These are phyloP conservation scores for Eragrostis curvula DNA, from an alignment of 176 grass and related monocot genomes.

Conservation along the genomic window DNA sequence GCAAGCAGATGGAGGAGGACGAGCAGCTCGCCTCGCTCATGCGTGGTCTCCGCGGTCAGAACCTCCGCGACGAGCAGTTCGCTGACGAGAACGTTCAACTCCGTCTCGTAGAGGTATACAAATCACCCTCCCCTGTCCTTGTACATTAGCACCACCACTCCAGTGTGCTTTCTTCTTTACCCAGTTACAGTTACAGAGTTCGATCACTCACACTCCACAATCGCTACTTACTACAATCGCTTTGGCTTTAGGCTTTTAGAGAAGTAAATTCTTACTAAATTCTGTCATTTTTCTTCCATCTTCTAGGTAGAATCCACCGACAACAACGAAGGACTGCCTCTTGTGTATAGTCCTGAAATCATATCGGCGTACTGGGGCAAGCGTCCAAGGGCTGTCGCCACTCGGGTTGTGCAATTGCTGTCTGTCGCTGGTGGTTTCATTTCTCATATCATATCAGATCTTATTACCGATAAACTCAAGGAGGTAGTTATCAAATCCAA, in stretches of 20 bases:
- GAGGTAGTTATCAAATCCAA: conserved; percentile 55
- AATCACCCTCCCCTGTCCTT: neutral
- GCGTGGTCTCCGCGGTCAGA: conserved; percentile 93
- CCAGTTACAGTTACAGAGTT: neutral
- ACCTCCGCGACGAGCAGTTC: conserved; percentile 84
- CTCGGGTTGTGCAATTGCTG: conserved; percentile 73
- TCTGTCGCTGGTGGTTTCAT: conserved; percentile 96
- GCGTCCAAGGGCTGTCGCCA: conserved; percentile 73
- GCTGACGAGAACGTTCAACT: conserved; percentile 69
- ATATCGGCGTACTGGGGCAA: conserved; percentile 88
- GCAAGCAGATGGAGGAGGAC: conserved; percentile 99
- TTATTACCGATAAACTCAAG: conserved; percentile 82
- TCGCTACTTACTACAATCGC: too few relatives aligned
- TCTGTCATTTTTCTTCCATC: neutral
- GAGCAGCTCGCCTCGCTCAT: conserved; percentile 90
- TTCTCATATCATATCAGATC: conserved; percentile 76
- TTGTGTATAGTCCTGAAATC: conserved; percentile 87
- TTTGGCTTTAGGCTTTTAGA: too few relatives aligned
- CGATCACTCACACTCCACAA: neutral
- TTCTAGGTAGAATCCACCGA: conserved; percentile 62
- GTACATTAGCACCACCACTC: neutral
- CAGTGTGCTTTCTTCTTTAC: neutral
- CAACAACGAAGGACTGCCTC: conserved; percentile 66
- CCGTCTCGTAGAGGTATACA: conserved; percentile 81
- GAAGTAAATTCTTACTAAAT: neutral